Evolutionary conservation across 2,329 filamentous ascomycete species (phyloP), one percentile per base, ranked within the genome.

Genomic region (Neoascochyta sp.): DNA sequence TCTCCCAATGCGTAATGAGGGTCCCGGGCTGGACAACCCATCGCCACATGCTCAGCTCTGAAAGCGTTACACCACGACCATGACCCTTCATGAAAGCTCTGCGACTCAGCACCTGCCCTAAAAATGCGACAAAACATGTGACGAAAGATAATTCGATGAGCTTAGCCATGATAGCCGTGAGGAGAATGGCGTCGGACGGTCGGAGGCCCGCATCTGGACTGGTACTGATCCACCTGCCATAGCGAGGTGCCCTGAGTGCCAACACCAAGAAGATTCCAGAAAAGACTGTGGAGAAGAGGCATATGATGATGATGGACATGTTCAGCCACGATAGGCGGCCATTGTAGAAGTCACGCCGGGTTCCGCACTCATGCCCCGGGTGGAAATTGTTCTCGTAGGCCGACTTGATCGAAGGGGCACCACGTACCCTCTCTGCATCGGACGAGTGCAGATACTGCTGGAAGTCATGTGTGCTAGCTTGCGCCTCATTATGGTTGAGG

Each of bases 101-200:
- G 12, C 82, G 71, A n/a, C 77, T 86, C 10, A 90, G 63, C 0
- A 83, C 74, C 54, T 92, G 86, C 0, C 86, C 86, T 0, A 89
- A 56, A 32, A 84, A 84, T 0, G 81, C 75, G 1, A 89, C 81
- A 38, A 86, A 84, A 0, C 86, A 79, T 0, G 84, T 86, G 3
- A 86, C 83, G 50, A 88, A 90, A 0, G 81, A 79, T 42, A 89
- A 54, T 60, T 90, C 86, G 26, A 89, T 85, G 0, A 81, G 75
- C 60, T 89, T 90, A 6, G 85, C 82, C 19, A 86, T 65, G 3
- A 86, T 61, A 0, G 83, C 75, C n/a, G 77, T 79, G 1, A 89
- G 51, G 1, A 85, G 62, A 1, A 77, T 80, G 0, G 85, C 84
- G 2, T 77, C 81, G 0, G 78, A 73, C 0, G 80, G 78, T 0